Percentiles rank a stretch among this genome's conserved stretches.
Conservation (phyloP, 495 filamentous ascomycete species). For the Niebla homalea region DNA sequence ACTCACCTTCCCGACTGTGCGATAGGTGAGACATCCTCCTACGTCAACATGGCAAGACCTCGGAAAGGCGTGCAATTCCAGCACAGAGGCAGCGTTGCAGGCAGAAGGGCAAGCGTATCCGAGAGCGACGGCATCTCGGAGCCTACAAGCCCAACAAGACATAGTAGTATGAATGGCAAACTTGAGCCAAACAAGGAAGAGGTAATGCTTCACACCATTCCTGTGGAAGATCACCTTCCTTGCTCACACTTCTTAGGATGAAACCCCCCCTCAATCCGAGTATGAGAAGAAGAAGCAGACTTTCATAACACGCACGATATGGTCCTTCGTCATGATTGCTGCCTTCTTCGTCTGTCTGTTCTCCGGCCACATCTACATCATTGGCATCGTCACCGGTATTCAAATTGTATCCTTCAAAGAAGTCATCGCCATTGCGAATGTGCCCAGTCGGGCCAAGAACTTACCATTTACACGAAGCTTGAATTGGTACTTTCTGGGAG, state of each 20-base stretch:
- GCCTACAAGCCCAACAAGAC: conserved; percentile 38
- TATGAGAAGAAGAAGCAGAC: conserved; percentile 98
- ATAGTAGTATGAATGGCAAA: conserved; percentile 31
- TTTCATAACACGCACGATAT: conserved; percentile 94
- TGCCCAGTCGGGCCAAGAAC: conserved; percentile 80
- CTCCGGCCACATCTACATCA: conserved; percentile 92
- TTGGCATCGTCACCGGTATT: conserved; percentile 78
- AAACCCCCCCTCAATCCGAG: conserved; percentile 47
- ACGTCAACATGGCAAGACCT: conserved; percentile 49
- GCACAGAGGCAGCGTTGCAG: conserved; percentile 38
- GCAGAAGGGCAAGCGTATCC: conserved; percentile 58
- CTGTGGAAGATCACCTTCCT: not conserved
- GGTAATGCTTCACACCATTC: conserved; percentile 17
- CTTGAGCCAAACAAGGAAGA: conserved; percentile 37
- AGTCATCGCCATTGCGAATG: conserved; percentile 94
- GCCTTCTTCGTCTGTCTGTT: conserved; percentile 85
- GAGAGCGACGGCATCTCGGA: conserved; percentile 68
- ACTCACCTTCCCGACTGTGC: no score
- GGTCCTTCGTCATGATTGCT: conserved; percentile 95
- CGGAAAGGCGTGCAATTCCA: conserved; percentile 77
- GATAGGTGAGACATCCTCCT: not conserved
- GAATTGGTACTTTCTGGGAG: conserved; percentile 99
- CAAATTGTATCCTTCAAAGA: conserved; percentile 99
- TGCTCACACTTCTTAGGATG: conserved; percentile 11
- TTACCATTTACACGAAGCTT: conserved; percentile 87